A percentile compares a stretch with the other conserved stretches of the same genome.
Evolutionary conservation across 257 asterid species (phyloP).

Genomic region (Nicotiana undulata): DNA sequence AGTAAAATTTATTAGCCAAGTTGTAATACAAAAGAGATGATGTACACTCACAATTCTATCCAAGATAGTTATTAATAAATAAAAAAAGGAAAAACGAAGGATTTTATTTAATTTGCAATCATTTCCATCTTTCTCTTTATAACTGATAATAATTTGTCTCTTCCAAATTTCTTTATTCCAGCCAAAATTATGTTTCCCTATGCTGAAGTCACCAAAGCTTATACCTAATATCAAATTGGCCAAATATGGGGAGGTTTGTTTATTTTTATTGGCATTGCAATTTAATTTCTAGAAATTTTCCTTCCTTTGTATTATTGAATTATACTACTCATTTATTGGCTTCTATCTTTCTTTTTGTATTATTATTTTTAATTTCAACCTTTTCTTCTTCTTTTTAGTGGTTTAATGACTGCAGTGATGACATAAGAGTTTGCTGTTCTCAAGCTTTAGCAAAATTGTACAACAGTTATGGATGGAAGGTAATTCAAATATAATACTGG

Average conservation of each 20-base stretch:
- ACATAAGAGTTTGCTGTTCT: conserved; percentile 59
- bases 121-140: too few species aligned
- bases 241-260: conserved; percentile 60
- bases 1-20: too few species aligned
- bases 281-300: not conserved
- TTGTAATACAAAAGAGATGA: too few species aligned
- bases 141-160: too few species aligned
- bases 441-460: conserved; percentile 44
- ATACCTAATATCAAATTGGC: conserved; percentile 54
- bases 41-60: too few species aligned
- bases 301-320: not conserved
- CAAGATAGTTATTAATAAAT: too few species aligned
- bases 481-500: conserved; percentile 5
- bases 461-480: conserved; percentile 72
- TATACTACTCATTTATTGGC: not conserved
- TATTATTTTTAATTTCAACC: not conserved
- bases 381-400: conserved; percentile 39
- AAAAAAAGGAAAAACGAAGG: too few species aligned
- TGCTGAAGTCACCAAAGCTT: conserved; percentile 41
- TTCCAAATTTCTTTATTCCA: conserved; percentile 11
- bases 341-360: not conserved
- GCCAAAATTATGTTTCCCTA: conserved; percentile 58
- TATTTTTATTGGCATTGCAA: not conserved
- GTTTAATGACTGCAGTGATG: conserved; percentile 82
- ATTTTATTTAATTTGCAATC: too few species aligned